Percentiles rank a stretch among this genome's conserved stretches.
Evolutionary conservation across 176 grass and related monocot species (phyloP).

Genomic region (Zoysia pacifica): DNA sequence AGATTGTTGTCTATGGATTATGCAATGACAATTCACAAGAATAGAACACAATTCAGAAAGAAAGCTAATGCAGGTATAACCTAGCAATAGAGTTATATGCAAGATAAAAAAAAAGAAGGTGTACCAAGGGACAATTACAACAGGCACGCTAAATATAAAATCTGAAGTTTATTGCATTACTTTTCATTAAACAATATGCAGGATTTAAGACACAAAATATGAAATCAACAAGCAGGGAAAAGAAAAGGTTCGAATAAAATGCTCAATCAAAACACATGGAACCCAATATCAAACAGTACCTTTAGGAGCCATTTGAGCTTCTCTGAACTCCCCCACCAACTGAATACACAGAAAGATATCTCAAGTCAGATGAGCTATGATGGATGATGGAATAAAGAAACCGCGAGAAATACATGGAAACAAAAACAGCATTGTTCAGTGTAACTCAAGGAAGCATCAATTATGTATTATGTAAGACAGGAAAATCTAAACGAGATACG

Average conservation of each 20-base stretch:
- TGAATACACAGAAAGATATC: too few relatives aligned
- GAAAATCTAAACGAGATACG: too few relatives aligned
- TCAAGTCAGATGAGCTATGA: too few relatives aligned
- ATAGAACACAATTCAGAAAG: neutral
- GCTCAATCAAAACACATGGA: neutral
- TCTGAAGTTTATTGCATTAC: neutral
- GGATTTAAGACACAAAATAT: neutral
- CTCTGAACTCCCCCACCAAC: neutral
- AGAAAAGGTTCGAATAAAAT: neutral
- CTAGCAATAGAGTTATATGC: neutral
- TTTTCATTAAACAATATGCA: neutral
- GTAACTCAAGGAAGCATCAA: too few relatives aligned
- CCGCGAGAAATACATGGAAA: too few relatives aligned
- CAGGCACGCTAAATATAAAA: too few relatives aligned
- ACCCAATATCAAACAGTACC: neutral
- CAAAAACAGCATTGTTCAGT: too few relatives aligned
- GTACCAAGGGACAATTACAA: neutral
- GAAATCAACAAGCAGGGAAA: neutral
- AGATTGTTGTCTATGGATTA: neutral
- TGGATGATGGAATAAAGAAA: too few relatives aligned
- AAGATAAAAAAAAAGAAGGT: neutral
- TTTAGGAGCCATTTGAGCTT: slow-evolving; percentile 52
- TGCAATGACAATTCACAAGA: neutral
- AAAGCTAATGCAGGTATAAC: neutral
- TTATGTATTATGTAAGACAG: too few relatives aligned